Percentiles rank a stretch among this genome's conserved stretches.
Conservation (phyloP, 2,329 filamentous ascomycete genomes). For the Talaromyces sp. region DNA sequence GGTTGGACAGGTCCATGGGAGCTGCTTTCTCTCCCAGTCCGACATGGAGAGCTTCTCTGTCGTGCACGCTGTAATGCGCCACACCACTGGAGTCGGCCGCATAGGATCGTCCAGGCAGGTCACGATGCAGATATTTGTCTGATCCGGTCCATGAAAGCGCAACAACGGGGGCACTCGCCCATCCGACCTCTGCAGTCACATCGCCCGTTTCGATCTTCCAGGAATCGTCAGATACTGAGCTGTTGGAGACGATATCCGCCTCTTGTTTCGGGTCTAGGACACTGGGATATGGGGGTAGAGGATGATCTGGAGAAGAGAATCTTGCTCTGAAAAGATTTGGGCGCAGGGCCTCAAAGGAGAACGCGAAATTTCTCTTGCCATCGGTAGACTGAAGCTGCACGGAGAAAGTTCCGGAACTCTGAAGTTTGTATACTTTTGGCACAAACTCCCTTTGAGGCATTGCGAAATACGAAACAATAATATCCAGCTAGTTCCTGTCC, state of each 20-base stretch:
- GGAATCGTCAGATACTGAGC: constrained; percentile 21
- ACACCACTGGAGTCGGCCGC: constrained; percentile 56
- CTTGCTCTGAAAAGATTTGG: constrained; percentile 63
- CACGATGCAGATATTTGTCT: constrained; percentile 53
- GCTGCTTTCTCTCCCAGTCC: constrained; percentile 68
- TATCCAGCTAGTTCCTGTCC: neutral
- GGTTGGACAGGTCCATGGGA: constrained; percentile 65
- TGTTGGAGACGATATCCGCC: constrained; percentile 25
- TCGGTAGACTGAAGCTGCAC: constrained; percentile 41
- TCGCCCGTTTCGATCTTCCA: constrained; percentile 45
- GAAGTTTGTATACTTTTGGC: constrained; percentile 30
- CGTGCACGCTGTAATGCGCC: constrained; percentile 61
- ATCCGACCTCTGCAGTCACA: constrained; percentile 54
- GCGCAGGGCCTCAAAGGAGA: constrained; percentile 58
- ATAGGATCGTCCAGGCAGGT: constrained; percentile 63
- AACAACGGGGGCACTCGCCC: constrained; percentile 54
- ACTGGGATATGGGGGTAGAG: constrained; percentile 61
- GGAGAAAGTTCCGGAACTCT: constrained; percentile 17
- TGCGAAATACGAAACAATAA: constrained; percentile 9
- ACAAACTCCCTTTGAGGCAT: constrained; percentile 49
- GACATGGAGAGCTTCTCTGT: constrained; percentile 59
- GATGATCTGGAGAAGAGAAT: constrained; percentile 58
- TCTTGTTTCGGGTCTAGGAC: constrained; percentile 41
- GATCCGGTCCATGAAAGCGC: constrained; percentile 49
- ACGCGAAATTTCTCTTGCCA: constrained; percentile 44